Conservation (phyloP, 106 monocot genomes). For the Narthecium ossifragum region DNA sequence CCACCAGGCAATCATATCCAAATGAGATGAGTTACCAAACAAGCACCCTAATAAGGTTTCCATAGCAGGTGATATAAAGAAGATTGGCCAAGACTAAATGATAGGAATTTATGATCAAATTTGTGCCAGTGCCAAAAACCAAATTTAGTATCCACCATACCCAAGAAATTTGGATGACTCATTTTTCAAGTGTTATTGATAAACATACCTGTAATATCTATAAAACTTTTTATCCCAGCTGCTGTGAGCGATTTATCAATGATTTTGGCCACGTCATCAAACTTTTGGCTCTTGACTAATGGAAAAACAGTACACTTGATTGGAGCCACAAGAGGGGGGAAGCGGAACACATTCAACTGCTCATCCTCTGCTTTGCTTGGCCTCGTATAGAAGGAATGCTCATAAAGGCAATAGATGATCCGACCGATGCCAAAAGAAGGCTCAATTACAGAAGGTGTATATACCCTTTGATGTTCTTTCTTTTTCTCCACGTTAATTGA, state of each 20-base stretch:
- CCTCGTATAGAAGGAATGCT: conserved; percentile 86
- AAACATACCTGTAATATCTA: conserved; percentile 86
- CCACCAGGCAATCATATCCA: too few species aligned
- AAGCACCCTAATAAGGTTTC: too few species aligned
- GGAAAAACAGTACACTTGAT: conserved; percentile 96
- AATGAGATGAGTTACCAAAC: too few species aligned
- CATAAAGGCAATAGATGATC: conserved; percentile 92
- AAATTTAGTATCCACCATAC: too few species aligned
- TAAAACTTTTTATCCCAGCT: conserved; percentile 83
- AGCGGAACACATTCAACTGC: conserved; percentile 85
- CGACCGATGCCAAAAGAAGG: conserved; percentile 98
- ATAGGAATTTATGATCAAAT: too few species aligned
- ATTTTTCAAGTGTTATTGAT: neutral
- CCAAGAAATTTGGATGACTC: too few species aligned
- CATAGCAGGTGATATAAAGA: too few species aligned
- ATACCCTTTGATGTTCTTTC: conserved; percentile 90
- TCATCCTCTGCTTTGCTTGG: conserved; percentile 69
- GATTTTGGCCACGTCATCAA: conserved; percentile 71
- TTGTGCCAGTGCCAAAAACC: too few species aligned
- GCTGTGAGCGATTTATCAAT: conserved; percentile 61
- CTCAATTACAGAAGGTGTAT: conserved; percentile 94
- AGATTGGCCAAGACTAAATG: too few species aligned
- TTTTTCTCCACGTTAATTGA: conserved; percentile 79
- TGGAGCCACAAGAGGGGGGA: conserved; percentile 86
- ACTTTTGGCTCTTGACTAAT: conserved; percentile 66